Evolutionary conservation across 805 yeast species (phyloP), one percentile per base, ranked within the genome.

Genomic region (Ogataea pignaliae): DNA sequence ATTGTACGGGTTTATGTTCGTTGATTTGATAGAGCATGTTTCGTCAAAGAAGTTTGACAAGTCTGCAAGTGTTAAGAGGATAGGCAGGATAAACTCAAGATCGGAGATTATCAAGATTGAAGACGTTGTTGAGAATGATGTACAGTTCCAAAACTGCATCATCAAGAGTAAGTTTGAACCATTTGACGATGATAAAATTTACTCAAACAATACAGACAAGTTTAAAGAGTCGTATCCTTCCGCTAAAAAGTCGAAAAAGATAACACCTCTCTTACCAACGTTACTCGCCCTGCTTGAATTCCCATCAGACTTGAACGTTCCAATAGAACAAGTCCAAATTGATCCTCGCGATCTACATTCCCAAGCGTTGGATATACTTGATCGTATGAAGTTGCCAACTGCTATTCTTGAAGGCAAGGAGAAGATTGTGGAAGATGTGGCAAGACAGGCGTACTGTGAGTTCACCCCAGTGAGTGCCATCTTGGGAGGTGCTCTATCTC

Each of bases 401-500:
- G 66, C 72, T 2, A 63, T 77, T 6, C 46, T 78, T 10, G 32
- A 42, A 14, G 40, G 45, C 2, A 66, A 71, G 14, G 67, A 73
- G 18, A 54, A 50, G 1, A 64, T 71, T 41, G 50, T 77, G 21
- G 60, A 65, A 5, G 56, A 64, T 21, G 61, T 83, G 37, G 50
- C 73, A 1, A 61, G 57, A 16, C 88, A 84, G 56, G 73, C 72
- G 8, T 69, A 56, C 49, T 64, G 88, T 2, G 95, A 89, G 57
- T 78, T 85, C 52, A 75, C 88, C 10, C 96, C 97, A 1, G 82
- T 83, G 0, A 80, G 93, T 4, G 95, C 98, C 0, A 77, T 93
- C 2, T 53, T 91, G 7, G 99, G 98, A 6, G 99, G 98, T 1
- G 75, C 88, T 1, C 64, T 91, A 18, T 85, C 95, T 2, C 99